Base-by-base conservation (phyloP, 1,284 basidiomycete genomes). In the Apiotrichum veenhuisii region DNA sequence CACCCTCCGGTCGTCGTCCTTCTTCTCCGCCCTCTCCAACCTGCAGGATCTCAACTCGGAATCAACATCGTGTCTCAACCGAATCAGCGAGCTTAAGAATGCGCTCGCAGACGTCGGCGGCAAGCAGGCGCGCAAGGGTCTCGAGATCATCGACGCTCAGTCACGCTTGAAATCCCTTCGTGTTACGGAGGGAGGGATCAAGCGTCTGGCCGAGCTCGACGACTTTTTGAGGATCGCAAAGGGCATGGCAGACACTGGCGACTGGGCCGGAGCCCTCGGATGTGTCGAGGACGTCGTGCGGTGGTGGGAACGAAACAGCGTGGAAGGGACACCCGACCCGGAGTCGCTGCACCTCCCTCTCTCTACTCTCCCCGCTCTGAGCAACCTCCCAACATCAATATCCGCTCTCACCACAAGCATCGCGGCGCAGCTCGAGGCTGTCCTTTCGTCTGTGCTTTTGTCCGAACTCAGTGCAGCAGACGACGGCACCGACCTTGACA, bases 11-110 rank as follows among this genome's bases (percentile, higher is more conserved):
- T 91, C 91, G 0, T 85, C 89, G 0, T 92, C 91, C 3, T 98
- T 99, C 83, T 99, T 98, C 71, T 89, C 93, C 1, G 96, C 95
- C 1, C 83, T 99, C 23, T 85, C 91, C 11, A 98, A 98, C 72
- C 81, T 98, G 14, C 90, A 97, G 69, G 88, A 92, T 62, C 83
- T 98, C 7, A 89, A 92, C 68, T 85, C 88, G 7, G 91, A 97
- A 72, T 93, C 91, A 0, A 83, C 87, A 36, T 84, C 86, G 30
- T 95, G 93, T 67, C 80, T 98, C 5, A 76, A 80, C 25, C 85
- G 89, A 53, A 91, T 98, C 60, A 80, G 82, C 5, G 80, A 84
- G 27, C 82, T 98, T 12, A 87, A 89, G 34, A 72, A 75, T 0
- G 83, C 90, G 59, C 80, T 98, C 10, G 80, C 81, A 37, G 84